Base-by-base conservation (phyloP, 768 basidiomycete genomes). In the Termitomyces sp. region DNA sequence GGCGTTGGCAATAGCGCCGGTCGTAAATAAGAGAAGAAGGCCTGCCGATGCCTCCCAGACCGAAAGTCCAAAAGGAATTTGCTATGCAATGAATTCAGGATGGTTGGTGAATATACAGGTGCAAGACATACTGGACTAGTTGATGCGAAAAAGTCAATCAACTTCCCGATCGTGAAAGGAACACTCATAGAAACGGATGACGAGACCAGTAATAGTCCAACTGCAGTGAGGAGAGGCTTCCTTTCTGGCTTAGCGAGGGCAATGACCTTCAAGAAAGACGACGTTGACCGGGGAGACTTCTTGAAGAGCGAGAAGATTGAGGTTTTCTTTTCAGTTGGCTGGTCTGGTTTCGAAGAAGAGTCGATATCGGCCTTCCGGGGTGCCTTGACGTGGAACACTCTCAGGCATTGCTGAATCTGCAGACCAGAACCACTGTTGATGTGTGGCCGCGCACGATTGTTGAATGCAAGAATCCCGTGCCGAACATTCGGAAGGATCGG, bases 141-240 rank as follows among this genome's bases (percentile, higher is more conserved):
- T 8, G 85, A 74, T 0, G 88, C 85, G 70, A 97, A 98, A 72
- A 88, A 93, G 71, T 98, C 95, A 58, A 99, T 97, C 50, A 98
- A 75, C 67, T 85, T 90, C 10, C 96, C 96, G 63, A 98, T 87
- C 1, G 93, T 93, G 62, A 97, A 83, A 0, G 96, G 96, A 12
- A 98, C 81, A 60, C 88, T 89, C 85, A 98, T 89, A 3, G 92
- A 90, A 21, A 99, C 90, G 2, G 88, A 75, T 9, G 93, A 92
- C 0, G 94, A 96, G n/a, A 93, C 77, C 15, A 95, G 68, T 8
- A 98, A 77, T 59, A 96, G 71, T 0, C 87, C 88, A 45, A 94
- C 75, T 7, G 94, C 94, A 42, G 85, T 77, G 0, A 80, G 65
- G 9, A 97, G 76, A 2, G 90, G 85, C 60, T 84, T 90, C 63